These are phyloP conservation scores for Inonotus obliquus DNA, from an alignment of 1,284 basidiomycete genomes.

Conservation along the genomic window DNA sequence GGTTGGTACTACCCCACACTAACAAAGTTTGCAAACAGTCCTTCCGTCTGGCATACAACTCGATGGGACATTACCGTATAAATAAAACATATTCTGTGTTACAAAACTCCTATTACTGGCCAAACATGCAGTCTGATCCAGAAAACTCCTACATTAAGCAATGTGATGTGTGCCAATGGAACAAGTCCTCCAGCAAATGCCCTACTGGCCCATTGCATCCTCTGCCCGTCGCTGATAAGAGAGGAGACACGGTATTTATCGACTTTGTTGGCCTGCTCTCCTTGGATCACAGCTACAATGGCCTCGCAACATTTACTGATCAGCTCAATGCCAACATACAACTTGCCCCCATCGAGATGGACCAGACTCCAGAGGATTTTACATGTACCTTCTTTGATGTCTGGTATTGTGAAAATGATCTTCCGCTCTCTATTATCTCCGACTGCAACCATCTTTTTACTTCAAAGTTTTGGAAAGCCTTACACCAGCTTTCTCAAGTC, in stretches of 20 bases:
- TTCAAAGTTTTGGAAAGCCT: not conserved
- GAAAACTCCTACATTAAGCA: too few species aligned
- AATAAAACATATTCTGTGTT: too few species aligned
- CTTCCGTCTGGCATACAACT: too few species aligned
- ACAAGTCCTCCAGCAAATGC: too few species aligned
- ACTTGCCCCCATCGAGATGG: not conserved
- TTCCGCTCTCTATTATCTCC: not conserved
- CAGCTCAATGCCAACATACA: not conserved
- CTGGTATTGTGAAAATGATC: not conserved
- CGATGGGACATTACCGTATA: too few species aligned
- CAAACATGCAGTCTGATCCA: too few species aligned
- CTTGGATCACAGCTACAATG: not conserved
- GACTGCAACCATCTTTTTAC: not conserved
- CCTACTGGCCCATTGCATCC: too few species aligned
- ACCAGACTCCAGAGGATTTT: not conserved
- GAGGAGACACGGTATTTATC: not conserved
- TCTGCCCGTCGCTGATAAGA: too few species aligned
- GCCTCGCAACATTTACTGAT: not conserved
- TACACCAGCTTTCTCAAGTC: not conserved
- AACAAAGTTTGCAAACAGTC: too few species aligned
- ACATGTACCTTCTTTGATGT: not conserved
- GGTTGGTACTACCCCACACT: too few species aligned
- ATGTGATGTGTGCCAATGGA: too few species aligned
- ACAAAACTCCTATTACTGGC: too few species aligned
- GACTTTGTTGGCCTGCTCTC: not conserved